Evolutionary conservation across 495 filamentous ascomycete genomes (phyloP).

Genomic region (Bombardia bombarda): DNA sequence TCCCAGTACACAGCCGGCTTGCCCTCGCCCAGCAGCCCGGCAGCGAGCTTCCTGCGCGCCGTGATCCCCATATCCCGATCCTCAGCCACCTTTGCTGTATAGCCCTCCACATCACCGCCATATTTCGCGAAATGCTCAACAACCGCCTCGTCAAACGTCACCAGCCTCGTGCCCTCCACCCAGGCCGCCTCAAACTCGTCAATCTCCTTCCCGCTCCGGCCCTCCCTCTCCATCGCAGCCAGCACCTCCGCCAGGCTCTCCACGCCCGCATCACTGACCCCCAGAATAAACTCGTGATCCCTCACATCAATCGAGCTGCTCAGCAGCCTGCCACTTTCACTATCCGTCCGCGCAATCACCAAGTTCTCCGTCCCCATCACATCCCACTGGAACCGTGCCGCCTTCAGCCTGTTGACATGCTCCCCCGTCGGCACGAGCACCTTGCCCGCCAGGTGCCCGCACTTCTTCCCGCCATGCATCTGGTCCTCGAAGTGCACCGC

Average conservation of each 20-base stretch:
- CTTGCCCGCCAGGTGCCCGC: constrained; percentile 93
- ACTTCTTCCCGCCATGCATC: constrained; percentile 96
- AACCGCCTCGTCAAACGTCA: constrained; percentile 89
- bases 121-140: constrained; percentile 60
- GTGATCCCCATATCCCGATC: constrained; percentile 69
- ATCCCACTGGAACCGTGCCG: constrained; percentile 95
- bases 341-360: constrained; percentile 90
- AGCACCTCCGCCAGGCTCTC: constrained; percentile 80
- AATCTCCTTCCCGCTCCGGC: constrained; percentile 70
- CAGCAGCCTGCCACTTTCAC: constrained; percentile 83
- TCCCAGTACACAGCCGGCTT: constrained; percentile 63
- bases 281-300: constrained; percentile 94
- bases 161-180: constrained; percentile 78
- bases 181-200: constrained; percentile 80
- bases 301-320: constrained; percentile 85
- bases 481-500: constrained; percentile 98
- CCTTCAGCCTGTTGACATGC: constrained; percentile 90
- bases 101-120: constrained; percentile 56
- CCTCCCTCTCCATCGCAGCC: constrained; percentile 78
- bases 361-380: constrained; percentile 93
- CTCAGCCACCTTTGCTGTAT: constrained; percentile 48
- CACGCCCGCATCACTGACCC: constrained; percentile 60
- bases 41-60: constrained; percentile 63
- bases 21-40: constrained; percentile 40
- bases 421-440: constrained; percentile 90